These are phyloP conservation scores for Apiospora koreana DNA, from an alignment of 2,329 filamentous ascomycete species.

Conservation along the genomic window DNA sequence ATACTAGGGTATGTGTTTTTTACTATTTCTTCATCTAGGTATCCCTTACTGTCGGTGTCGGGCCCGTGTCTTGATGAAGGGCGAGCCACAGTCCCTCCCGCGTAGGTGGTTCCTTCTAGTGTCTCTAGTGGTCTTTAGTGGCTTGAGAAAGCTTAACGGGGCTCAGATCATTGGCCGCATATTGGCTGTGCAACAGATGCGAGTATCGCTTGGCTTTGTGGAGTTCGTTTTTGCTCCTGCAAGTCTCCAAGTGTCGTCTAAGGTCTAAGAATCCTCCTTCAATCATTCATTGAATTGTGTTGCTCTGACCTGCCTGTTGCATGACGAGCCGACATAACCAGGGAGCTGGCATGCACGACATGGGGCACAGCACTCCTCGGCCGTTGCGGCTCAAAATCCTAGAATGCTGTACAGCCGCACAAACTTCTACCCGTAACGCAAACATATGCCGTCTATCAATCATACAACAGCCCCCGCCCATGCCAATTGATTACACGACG, in stretches of 20 bases:
- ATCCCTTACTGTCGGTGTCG: too few relatives aligned
- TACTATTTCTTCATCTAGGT: too few relatives aligned
- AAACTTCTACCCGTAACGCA: background rate
- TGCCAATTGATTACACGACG: background rate
- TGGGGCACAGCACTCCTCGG: background rate
- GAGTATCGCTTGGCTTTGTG: background rate
- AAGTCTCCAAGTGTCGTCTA: background rate
- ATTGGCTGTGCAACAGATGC: background rate
- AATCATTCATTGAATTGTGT: too few relatives aligned
- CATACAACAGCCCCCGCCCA: background rate
- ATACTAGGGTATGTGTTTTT: background rate
- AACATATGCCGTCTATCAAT: background rate
- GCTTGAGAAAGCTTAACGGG: background rate
- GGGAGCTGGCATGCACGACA: background rate
- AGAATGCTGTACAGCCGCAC: background rate
- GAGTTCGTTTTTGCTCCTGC: background rate
- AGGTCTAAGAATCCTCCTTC: background rate
- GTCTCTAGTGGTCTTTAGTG: background rate
- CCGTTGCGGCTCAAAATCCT: background rate
- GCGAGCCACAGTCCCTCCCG: background rate
- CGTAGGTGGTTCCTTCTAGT: background rate
- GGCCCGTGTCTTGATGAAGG: background rate
- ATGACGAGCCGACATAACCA: background rate
- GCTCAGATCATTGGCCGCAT: background rate
- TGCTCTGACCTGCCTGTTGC: too few relatives aligned